Evolutionary conservation across 2,329 filamentous ascomycete species (phyloP), one percentile per base, ranked within the genome.

Genomic region (Trichoderma endophyticum): DNA sequence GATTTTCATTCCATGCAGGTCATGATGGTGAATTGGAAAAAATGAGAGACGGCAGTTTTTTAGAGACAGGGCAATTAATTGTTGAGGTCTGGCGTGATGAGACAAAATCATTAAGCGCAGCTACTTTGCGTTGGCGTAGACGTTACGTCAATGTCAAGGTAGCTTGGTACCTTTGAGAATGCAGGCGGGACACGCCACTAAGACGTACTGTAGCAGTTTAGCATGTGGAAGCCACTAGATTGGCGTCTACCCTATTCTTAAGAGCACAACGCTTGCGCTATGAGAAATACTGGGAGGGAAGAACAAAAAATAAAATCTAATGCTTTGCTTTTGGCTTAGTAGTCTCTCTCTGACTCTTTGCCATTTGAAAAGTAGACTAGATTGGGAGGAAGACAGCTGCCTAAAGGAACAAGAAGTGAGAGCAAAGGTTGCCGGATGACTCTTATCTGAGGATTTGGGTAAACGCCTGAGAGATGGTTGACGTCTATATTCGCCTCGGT

Each of bases 101-200:
- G 56, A 69, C 54, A 48, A 69, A 36, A 28, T 7, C 56, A 26
- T 15, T 36, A 6, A 28, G 30, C 18, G 56, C 3, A 62, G 56
- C 57, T 51, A 69, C 59, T 48, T 36, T 64, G 24, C 39, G 51
- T 67, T 73, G 68, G 68, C 69, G 71, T 59, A 57, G 61, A 56
- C 48, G 56, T 70, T 69, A 70, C 71, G 71, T 72, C 71, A 72
- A 64, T 64, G 51, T 14, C 1, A 15, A 39, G 34, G 51, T 66
- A 71, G 72, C 36, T 30, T 7, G 67, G 60, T 62, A 30, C 28
- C 26, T 34, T 51, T 15, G 24, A 21, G 21, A 36, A 32, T 18
- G 21, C 21, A 21, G 48, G 64, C 28, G 15, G 34, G 18, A 30
- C 48, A 65, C 54, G 21, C 67, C 36, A 34, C 48, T 39, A 39